Conservation (phyloP, 2,329 filamentous ascomycete genomes). For the Myriangium duriaei region DNA sequence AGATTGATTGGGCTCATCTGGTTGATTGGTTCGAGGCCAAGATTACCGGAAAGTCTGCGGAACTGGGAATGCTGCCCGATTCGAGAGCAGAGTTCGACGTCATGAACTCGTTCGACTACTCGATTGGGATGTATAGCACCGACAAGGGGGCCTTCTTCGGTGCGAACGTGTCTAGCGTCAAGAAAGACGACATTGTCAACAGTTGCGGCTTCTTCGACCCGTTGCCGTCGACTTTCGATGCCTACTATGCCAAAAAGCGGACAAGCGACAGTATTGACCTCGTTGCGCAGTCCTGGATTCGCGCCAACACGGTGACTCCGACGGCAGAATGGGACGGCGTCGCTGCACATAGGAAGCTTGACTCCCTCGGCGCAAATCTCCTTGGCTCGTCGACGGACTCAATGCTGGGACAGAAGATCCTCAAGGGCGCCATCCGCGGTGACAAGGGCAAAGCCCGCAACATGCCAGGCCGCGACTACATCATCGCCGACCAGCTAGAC, state of each 20-base stretch:
- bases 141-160: slow-evolving; percentile 46
- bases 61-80: slow-evolving; percentile 10
- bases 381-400: slow-evolving; percentile 41
- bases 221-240: slow-evolving; percentile 8
- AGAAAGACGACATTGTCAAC: slow-evolving; percentile 24
- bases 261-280: slow-evolving; percentile 14
- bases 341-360: slow-evolving; percentile 29
- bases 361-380: slow-evolving; percentile 16
- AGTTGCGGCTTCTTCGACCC: slow-evolving; percentile 11
- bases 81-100: slow-evolving; percentile 31
- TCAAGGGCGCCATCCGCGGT: slow-evolving; percentile 50
- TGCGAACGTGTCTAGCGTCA: slow-evolving; percentile 28
- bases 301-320: slow-evolving; percentile 32
- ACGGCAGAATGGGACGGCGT: slow-evolving; percentile 27
- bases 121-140: slow-evolving; percentile 26
- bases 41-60: slow-evolving; percentile 13
- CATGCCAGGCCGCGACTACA: slow-evolving; percentile 48
- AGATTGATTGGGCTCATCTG: slow-evolving; percentile 56
- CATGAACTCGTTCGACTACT: slow-evolving; percentile 30
- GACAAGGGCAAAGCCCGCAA: slow-evolving; percentile 40
- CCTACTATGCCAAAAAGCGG: slow-evolving; percentile 5
- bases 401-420: slow-evolving; percentile 39
- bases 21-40: slow-evolving; percentile 53
- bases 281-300: slow-evolving; percentile 32
- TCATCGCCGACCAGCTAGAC: slow-evolving; percentile 48